Evolutionary conservation across 768 basidiomycete species (phyloP).

Genomic region (Lactifluus pinguis): DNA sequence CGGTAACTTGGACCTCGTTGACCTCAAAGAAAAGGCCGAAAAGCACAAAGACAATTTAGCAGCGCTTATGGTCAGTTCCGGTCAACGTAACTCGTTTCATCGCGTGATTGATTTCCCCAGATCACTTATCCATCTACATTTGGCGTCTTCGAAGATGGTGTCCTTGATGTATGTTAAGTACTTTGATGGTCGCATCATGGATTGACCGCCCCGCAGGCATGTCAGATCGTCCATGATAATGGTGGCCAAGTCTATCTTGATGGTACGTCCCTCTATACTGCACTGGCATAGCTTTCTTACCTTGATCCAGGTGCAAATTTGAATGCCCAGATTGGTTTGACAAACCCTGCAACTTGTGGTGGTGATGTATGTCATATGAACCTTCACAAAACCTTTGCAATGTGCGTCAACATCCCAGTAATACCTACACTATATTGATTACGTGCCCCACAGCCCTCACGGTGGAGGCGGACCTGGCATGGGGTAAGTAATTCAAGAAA

Average conservation of each 20-base stretch:
- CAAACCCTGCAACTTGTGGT: conserved; percentile 89
- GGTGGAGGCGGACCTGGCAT: conserved; percentile 97
- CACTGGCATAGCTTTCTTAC: not conserved
- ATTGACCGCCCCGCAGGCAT: conserved; percentile 45
- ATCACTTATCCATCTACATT: conserved; percentile 97
- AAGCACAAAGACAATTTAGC: conserved; percentile 88
- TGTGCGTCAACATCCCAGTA: conserved; percentile 39
- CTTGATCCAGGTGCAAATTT: conserved; percentile 63
- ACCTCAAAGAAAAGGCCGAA: conserved; percentile 80
- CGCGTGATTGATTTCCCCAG: conserved; percentile 30
- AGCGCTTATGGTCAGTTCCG: conserved; percentile 72
- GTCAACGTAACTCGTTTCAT: conserved; percentile 6
- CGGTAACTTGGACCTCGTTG: conserved; percentile 83
- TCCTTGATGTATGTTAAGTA: conserved; percentile 46
- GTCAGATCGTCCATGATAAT: conserved; percentile 86
- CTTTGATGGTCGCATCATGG: not conserved
- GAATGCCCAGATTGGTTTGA: conserved; percentile 89
- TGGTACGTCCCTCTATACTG: conserved; percentile 32
- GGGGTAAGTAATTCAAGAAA: conserved; percentile 42
- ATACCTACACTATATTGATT: not conserved
- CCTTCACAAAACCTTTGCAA: conserved; percentile 95
- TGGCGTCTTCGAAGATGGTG: conserved; percentile 93
- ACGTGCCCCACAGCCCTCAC: conserved; percentile 55
- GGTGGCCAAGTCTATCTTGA: conserved; percentile 98
- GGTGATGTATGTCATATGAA: conserved; percentile 98